Percentiles rank a stretch among this genome's conserved stretches.
These are phyloP conservation scores for Taphrina pruni DNA, from an alignment of 1,139 yeast genomes.

Conservation along the genomic window DNA sequence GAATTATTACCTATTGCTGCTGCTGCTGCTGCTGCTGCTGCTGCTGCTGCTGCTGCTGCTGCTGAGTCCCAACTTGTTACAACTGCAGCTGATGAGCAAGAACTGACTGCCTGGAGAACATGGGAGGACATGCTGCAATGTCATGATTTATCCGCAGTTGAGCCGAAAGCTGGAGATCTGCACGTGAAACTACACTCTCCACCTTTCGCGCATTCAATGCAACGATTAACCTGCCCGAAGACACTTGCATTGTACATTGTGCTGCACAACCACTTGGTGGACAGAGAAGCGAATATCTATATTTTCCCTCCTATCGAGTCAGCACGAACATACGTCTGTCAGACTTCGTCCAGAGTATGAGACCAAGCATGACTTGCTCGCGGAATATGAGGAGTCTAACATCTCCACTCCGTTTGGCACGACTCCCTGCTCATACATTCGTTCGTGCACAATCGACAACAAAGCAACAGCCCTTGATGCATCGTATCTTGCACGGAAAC, in stretches of 20 bases:
- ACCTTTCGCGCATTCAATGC: not conserved
- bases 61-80: not conserved
- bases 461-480: constrained; percentile 21
- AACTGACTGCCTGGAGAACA: too few relatives aligned
- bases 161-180: constrained; percentile 14
- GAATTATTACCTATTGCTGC: too few relatives aligned
- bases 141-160: not conserved
- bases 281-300: too few relatives aligned
- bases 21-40: not conserved
- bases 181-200: constrained; percentile 12
- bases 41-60: not conserved
- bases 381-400: not conserved
- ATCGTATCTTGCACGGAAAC: constrained; percentile 38
- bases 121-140: not conserved
- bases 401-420: not conserved
- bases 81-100: too few relatives aligned
- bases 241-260: too few relatives aligned
- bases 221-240: too few relatives aligned
- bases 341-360: not conserved
- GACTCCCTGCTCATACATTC: not conserved
- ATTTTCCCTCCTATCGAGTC: too few relatives aligned
- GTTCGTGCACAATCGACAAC: constrained; percentile 11
- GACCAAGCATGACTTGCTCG: not conserved
- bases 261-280: too few relatives aligned
- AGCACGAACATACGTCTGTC: too few relatives aligned